Evolutionary conservation across 148 eudicot genomes (phyloP).

Genomic region (Pharnaceum exiguum): DNA sequence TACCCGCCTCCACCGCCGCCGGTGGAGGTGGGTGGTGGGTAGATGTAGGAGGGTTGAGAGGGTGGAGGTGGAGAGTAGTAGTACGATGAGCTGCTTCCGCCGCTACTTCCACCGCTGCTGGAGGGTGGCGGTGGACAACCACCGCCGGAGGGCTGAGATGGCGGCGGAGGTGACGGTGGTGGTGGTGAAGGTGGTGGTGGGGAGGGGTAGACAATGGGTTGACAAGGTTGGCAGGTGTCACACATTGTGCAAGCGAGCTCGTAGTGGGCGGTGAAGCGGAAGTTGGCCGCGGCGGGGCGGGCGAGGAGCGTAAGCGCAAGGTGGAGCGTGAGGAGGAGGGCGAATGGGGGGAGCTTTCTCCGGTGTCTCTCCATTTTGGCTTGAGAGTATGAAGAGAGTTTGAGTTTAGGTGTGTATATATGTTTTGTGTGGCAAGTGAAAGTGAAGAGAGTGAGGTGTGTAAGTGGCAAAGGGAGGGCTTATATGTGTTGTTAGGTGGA

Average conservation of each 20-base stretch:
- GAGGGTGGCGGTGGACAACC: conserved; percentile 23
- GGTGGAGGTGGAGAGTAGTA: conserved; percentile 45
- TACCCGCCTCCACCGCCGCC: conserved; percentile 16
- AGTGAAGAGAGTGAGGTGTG: neutral
- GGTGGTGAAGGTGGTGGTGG: conserved; percentile 28
- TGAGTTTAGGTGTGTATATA: conserved; percentile 1
- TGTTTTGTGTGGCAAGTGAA: neutral
- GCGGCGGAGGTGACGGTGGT: conserved; percentile 24
- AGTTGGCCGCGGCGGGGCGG: conserved; percentile 19
- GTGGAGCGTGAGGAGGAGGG: conserved; percentile 1
- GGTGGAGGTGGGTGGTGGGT: conserved; percentile 15
- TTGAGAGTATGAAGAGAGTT: neutral
- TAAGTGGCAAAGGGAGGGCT: neutral
- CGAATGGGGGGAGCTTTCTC: neutral
- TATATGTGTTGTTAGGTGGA: neutral
- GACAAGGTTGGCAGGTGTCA: conserved; percentile 37
- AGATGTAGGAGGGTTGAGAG: conserved; percentile 12
- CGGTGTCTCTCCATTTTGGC: conserved; percentile 14
- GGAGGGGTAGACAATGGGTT: conserved; percentile 13
- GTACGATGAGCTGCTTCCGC: neutral
- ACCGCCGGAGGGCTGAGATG: conserved; percentile 12
- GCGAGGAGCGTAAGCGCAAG: too few species aligned
- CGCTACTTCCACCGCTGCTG: neutral
- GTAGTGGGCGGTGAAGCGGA: conserved; percentile 47
- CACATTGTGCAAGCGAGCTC: conserved; percentile 61